Evolutionary conservation across 2,329 filamentous ascomycete species (phyloP).

Genomic region (Raffaelea albimanens): DNA sequence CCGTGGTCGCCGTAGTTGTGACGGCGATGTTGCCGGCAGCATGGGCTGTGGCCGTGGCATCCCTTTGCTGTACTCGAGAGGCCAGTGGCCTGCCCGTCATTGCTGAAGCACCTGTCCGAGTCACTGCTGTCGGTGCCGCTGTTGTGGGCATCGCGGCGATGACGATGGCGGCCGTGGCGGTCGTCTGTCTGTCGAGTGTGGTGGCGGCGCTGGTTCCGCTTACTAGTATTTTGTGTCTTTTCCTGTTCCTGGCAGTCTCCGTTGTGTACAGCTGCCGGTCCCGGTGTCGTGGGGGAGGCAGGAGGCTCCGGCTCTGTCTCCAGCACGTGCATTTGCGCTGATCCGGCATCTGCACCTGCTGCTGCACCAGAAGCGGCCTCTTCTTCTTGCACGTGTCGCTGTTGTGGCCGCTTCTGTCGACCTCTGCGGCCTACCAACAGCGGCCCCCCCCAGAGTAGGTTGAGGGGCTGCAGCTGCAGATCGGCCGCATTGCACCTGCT

Average conservation of each 20-base stretch:
- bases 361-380: background rate
- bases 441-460: conserved; percentile 5
- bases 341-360: background rate
- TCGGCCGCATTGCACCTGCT: background rate
- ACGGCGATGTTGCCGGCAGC: too few species aligned
- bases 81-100: too few species aligned
- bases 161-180: background rate
- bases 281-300: background rate
- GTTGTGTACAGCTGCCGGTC: background rate
- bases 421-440: conserved; percentile 1
- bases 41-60: too few species aligned
- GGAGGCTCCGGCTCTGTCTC: background rate
- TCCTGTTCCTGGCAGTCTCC: background rate
- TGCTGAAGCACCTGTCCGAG: background rate
- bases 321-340: background rate
- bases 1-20: too few species aligned
- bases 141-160: background rate
- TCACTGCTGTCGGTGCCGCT: background rate
- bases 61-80: too few species aligned
- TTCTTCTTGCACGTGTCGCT: background rate
- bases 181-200: background rate
- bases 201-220: background rate
- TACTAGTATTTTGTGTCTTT: background rate
- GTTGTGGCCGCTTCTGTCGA: background rate
- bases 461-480: conserved; percentile 1